Base-by-base conservation (phyloP, 1,284 basidiomycete species). In the Papiliotrema terrestris region DNA sequence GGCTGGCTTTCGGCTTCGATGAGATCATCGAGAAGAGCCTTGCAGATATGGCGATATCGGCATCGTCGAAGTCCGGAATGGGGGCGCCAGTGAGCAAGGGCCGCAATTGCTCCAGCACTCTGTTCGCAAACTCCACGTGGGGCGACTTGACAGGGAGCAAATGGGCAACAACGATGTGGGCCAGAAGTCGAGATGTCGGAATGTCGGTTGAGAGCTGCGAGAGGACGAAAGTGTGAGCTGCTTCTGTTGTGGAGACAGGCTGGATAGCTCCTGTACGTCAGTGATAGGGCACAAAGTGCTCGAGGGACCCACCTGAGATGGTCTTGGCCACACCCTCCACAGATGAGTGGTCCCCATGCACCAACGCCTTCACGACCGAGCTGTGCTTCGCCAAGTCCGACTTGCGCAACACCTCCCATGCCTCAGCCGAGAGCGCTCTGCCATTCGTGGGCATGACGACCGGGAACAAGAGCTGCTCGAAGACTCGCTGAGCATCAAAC, bases 371-470 rank as follows among this genome's bases (percentile, higher is more conserved):
- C 32, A 38, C 36, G 9, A 38, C 19, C 32, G 17, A 4, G 20
- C n/a, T 22, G 35, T 25, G 17, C 11, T 19, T 29, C 19, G 15
- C 36, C 3, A 49, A 15, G 19, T 29, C 9, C 11, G 32, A 37
- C 13, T 19, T 37, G 15, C 22, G 23, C 17, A 49, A 37, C 19
- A 81, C 73, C 55, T 84, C 83, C 89, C 89, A 91, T 0, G 85
- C 82, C 23, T 80, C 68, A 26, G 81, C 79, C 0, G 83, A 80
- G 0, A 84, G 85, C 62, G 83, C 84, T 45, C 84, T 81, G 3
- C 85, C 76, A 65, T 88, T 88, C 4, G 86, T 86, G 58, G 83
- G 85, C 14, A 94, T 73, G 19, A 94, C 74, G 62, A 84, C 83
- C 0, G 88, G 87, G 67, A 90, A 87, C 46, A 93, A 72, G 1